Evolutionary conservation across 2,329 filamentous ascomycete genomes (phyloP), one percentile per base, ranked within the genome.

Genomic region (Diaporthe citriasiana): DNA sequence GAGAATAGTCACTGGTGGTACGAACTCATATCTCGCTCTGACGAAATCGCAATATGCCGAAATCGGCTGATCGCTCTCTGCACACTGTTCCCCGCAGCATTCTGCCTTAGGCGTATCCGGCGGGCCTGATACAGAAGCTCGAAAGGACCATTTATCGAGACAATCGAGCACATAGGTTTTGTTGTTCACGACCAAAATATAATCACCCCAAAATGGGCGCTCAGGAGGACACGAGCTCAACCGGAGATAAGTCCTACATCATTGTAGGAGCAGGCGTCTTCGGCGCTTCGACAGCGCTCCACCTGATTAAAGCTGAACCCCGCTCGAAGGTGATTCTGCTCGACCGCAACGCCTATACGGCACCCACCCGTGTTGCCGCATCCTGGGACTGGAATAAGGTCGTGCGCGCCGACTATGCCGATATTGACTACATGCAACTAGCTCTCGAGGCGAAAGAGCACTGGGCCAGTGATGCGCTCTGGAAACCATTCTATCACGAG

Each of bases 351-450:
- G 55, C 55, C 22, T 79, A 77, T 63, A 75, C 76, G 38, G 76
- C 78, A 1, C 76, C 78, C 1, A 76, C 77, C 22, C 77, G 76
- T 51, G 79, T 79, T 42, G 77, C 79, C 15, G 79, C 79, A 2
- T 78, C 77, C 0, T 79, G 75, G 77, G 83, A 84, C 72, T 78
- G 82, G 57, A 84, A 84, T 75, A 84, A 84, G 76, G 81, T 84
- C 42, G 79, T 84, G 22, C 80, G 82, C 22, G 78, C 82, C 50
- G 82, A 83, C n/a, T 84, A 84, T 72, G 79, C 78, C 19, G 78
- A 81, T 35, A 75, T 57, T 1, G 55, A 35, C 22, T 57, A 57
- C 19, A 57, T 57, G 55, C 30, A 33, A n/a, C 55, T 57, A n/a
- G 55, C 9, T 6, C 55, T 57, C 55, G 55, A 57, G 33, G 55